These are phyloP conservation scores for Talaromyces nanjingensis DNA, from an alignment of 495 filamentous ascomycete species.

Conservation along the genomic window DNA sequence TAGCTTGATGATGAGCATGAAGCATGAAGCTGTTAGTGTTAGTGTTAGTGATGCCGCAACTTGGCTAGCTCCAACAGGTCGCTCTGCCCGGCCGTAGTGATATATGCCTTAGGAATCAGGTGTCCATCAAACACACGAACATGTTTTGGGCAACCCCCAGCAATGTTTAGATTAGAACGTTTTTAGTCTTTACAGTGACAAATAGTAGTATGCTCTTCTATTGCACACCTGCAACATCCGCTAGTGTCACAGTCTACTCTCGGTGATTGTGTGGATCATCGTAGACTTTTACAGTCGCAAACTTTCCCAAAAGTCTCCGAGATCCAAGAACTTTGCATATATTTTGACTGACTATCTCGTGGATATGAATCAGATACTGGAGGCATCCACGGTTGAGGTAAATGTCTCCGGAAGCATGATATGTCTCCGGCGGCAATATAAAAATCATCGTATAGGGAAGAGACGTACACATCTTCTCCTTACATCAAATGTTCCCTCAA, in stretches of 20 bases:
- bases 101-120: neutral
- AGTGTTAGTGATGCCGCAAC: neutral
- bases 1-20: neutral
- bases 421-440: constrained; percentile 21
- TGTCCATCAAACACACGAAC: neutral
- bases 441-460: neutral
- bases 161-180: neutral
- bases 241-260: neutral
- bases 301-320: constrained; percentile 2
- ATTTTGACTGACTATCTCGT: neutral
- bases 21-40: neutral
- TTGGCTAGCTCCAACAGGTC: constrained; percentile 5
- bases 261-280: neutral
- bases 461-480: neutral
- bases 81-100: constrained; percentile 8
- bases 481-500: neutral
- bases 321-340: neutral
- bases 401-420: constrained; percentile 19
- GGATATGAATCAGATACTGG: neutral
- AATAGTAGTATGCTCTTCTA: too few species aligned
- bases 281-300: neutral
- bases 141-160: neutral
- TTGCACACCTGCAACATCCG: too few species aligned
- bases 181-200: neutral
- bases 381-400: neutral